phyloP scores from a whole-genome alignment of 192 early-diverging fungal species.

The Coemansia sp. region DNA sequence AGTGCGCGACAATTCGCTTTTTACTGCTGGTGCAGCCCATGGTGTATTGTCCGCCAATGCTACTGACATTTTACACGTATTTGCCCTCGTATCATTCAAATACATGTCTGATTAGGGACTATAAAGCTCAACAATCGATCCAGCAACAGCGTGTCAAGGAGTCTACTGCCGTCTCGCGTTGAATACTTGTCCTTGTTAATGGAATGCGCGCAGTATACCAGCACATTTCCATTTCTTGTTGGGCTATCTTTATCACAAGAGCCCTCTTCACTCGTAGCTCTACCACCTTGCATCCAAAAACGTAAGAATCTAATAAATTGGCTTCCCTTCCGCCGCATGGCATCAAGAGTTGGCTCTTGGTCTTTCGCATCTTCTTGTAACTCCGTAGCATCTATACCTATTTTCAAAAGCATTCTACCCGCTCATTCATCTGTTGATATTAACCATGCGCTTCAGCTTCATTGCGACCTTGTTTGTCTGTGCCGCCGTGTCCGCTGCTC shows the following conservation, averaged over 20 bases:
- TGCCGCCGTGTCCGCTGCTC: slow-evolving; percentile 31
- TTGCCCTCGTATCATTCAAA: background rate
- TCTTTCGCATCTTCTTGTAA: background rate
- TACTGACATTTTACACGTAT: slow-evolving; percentile 3
- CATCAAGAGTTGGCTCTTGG: background rate
- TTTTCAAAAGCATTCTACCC: background rate
- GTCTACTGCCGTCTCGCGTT: background rate
- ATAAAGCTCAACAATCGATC: background rate
- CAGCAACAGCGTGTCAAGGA: background rate
- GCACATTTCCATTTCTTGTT: background rate
- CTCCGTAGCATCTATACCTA: background rate
- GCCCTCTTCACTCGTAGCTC: too few species aligned
- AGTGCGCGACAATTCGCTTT: background rate
- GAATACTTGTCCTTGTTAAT: background rate
- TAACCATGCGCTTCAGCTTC: slow-evolving; percentile 39
- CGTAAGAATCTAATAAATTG: slow-evolving; percentile 3
- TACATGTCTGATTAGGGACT: background rate
- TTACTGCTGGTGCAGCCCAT: background rate
- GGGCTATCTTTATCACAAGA: too few species aligned
- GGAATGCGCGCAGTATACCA: background rate
- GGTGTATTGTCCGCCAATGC: background rate
- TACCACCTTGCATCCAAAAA: too few species aligned
- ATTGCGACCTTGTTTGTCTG: slow-evolving; percentile 31
- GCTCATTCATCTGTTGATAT: too few species aligned
- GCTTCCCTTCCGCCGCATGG: background rate